Percentiles rank a stretch among this genome's conserved stretches.
These are phyloP conservation scores for Besnoitia besnoiti DNA, from an alignment of 169 alveolate genomes.

Conservation along the genomic window DNA sequence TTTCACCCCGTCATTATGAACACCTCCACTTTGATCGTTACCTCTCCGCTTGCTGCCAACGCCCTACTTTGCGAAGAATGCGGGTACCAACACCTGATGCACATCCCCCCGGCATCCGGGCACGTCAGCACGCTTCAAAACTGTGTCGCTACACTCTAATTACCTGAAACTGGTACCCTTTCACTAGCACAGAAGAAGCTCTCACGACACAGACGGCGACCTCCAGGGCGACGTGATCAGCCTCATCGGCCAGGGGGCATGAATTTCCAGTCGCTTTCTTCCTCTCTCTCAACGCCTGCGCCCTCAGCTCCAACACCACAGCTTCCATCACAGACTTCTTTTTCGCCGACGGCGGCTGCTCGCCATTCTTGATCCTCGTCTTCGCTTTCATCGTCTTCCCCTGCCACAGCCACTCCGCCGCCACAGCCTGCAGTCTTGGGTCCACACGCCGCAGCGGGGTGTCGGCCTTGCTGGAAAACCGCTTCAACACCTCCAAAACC, in stretches of 20 bases:
- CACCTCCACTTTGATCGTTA: too few species aligned
- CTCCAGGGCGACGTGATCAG: neutral
- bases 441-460: neutral
- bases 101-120: too few species aligned
- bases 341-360: conserved; percentile 6
- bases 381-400: conserved; percentile 63
- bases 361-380: neutral
- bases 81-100: too few species aligned
- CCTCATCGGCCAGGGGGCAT: conserved; percentile 3
- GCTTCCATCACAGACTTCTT: neutral
- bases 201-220: too few species aligned
- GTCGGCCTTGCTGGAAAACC: neutral
- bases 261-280: conserved; percentile 7
- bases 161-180: too few species aligned
- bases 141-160: too few species aligned
- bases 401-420: conserved; percentile 36
- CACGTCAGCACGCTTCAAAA: too few species aligned
- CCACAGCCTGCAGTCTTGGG: neutral
- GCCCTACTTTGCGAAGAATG: too few species aligned
- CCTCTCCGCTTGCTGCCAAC: too few species aligned
- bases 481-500: neutral
- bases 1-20: too few species aligned
- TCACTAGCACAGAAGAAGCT: too few species aligned
- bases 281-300: conserved; percentile 7
- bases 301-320: neutral